These are phyloP conservation scores for Ustilago lituana DNA, from an alignment of 1,284 basidiomycete genomes.

Conservation along the genomic window DNA sequence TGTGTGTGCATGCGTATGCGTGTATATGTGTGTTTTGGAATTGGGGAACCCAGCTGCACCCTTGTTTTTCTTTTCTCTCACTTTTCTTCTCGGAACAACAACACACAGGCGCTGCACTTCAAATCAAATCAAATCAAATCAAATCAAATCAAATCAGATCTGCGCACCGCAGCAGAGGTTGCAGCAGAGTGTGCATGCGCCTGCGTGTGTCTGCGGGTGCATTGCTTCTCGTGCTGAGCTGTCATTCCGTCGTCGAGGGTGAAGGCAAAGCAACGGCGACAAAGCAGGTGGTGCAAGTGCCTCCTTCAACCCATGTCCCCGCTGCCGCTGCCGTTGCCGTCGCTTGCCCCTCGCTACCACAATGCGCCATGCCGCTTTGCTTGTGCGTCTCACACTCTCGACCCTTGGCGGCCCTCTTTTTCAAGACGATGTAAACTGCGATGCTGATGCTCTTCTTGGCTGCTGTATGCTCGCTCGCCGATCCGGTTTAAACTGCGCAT, in stretches of 20 bases:
- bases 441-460: conserved; percentile 11
- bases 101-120: background rate
- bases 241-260: background rate
- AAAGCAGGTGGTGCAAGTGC: too few species aligned
- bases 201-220: background rate
- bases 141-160: background rate
- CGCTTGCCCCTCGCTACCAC: background rate
- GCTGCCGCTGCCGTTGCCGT: background rate
- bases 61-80: conserved; percentile 14
- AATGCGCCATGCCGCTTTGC: background rate
- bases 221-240: background rate
- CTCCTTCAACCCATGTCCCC: background rate
- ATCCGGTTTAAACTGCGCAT: background rate
- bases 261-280: too few species aligned
- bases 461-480: background rate
- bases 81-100: conserved; percentile 2
- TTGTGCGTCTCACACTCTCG: background rate
- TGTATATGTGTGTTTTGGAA: conserved; percentile 11
- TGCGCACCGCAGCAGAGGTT: conserved; percentile 6
- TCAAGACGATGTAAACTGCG: background rate
- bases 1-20: background rate
- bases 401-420: too few species aligned
- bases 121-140: too few species aligned
- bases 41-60: conserved; percentile 13
- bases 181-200: conserved; percentile 2